Evolutionary conservation across 805 yeast genomes (phyloP).

Genomic region (Candida pseudoglaebosa): DNA sequence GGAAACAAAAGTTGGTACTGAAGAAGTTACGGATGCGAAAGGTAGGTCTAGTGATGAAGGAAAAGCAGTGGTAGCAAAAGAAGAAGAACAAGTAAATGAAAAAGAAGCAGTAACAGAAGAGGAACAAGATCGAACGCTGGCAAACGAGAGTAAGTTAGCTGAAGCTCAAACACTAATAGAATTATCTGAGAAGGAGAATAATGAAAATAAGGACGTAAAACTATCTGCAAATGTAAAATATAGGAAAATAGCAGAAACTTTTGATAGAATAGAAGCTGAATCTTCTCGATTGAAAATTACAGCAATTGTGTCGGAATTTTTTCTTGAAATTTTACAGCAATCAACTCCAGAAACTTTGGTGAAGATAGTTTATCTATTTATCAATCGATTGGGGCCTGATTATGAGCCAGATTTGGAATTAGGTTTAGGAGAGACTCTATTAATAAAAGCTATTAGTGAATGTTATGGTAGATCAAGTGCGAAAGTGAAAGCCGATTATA

Average conservation of each 20-base stretch:
- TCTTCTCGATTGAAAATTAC: constrained; percentile 81
- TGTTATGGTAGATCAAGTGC: constrained; percentile 78
- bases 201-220: constrained; percentile 1
- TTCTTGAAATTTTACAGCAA: constrained; percentile 55
- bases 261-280: constrained; percentile 74
- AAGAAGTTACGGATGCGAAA: background rate
- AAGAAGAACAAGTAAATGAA: constrained; percentile 6
- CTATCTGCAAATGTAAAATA: constrained; percentile 22
- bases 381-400: constrained; percentile 91
- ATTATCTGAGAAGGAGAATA: constrained; percentile 6
- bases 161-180: constrained; percentile 13
- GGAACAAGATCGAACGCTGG: background rate
- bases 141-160: constrained; percentile 6
- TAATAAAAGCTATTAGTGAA: constrained; percentile 85
- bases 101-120: constrained; percentile 5
- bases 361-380: constrained; percentile 75
- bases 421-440: constrained; percentile 87
- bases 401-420: constrained; percentile 86
- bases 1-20: background rate
- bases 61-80: background rate
- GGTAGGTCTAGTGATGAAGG: too few species aligned
- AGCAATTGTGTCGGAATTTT: constrained; percentile 69
- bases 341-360: constrained; percentile 47
- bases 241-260: constrained; percentile 53
- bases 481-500: constrained; percentile 71